phyloP scores from a whole-genome alignment of 331 rosid genomes.

The Rosa hybrid region DNA sequence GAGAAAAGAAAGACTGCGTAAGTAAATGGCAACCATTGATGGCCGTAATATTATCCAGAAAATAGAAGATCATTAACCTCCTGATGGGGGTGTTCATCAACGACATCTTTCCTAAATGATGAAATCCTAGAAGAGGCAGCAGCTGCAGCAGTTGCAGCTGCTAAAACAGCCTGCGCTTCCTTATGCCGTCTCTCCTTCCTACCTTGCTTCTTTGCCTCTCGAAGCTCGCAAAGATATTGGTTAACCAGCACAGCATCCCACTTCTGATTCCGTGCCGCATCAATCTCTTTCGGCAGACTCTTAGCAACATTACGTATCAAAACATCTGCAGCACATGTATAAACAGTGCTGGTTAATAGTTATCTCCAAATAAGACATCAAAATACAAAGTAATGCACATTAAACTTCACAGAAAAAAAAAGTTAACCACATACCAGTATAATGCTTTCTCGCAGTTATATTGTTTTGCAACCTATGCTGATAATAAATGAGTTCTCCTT shows the following conservation, averaged over 20 bases:
- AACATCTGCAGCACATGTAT: conserved; percentile 58
- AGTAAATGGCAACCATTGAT: background rate
- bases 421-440: conserved; percentile 50
- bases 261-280: conserved; percentile 53
- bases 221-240: conserved; percentile 72
- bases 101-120: conserved; percentile 78
- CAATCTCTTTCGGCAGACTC: conserved; percentile 80
- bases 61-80: conserved; percentile 52
- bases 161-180: conserved; percentile 99
- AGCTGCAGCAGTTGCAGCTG: conserved; percentile 99
- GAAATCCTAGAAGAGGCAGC: conserved; percentile 92
- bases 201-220: conserved; percentile 97
- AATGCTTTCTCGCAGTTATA: conserved; percentile 57
- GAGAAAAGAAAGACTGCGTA: conserved; percentile 2
- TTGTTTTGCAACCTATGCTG: conserved; percentile 70
- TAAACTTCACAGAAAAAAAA: conserved; percentile 12
- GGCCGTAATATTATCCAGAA: conserved; percentile 1
- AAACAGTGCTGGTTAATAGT: conserved; percentile 12
- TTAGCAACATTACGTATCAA: conserved; percentile 55
- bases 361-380: conserved; percentile 8
- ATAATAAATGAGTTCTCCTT: conserved; percentile 78
- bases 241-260: conserved; percentile 90
- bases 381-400: conserved; percentile 1
- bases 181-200: conserved; percentile 90
- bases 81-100: conserved; percentile 64